These are phyloP conservation scores for Fusarium kyushuense DNA, from an alignment of 2,329 filamentous ascomycete species.

Conservation along the genomic window DNA sequence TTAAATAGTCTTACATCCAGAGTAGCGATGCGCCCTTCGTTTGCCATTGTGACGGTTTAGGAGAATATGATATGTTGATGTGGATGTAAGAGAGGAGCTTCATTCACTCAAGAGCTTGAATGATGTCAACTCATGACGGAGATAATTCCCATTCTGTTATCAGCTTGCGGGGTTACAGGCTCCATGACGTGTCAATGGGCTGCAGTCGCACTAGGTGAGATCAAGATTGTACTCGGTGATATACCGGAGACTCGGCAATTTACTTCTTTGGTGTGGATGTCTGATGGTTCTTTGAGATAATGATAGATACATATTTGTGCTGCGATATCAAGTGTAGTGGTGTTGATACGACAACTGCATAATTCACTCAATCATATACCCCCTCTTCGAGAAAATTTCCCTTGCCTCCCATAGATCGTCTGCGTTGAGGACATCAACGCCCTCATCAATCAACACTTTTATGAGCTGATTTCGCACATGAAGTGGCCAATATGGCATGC, in stretches of 20 bases:
- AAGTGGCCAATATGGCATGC: conserved; percentile 68
- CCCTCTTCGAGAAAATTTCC: conserved; percentile 22
- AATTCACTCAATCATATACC: conserved; percentile 4
- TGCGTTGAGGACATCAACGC: conserved; percentile 71
- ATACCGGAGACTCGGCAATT: conserved; percentile 48
- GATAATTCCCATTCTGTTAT: conserved; percentile 31
- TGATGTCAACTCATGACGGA: conserved; percentile 30
- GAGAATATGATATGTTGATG: conserved; percentile 1
- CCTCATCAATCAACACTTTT: conserved; percentile 66
- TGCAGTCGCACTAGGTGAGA: conserved; percentile 17
- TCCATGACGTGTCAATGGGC: conserved; percentile 40
- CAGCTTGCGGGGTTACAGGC: conserved; percentile 44
- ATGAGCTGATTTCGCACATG: conserved; percentile 67
- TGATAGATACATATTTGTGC: conserved; percentile 1
- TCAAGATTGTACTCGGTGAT: conserved; percentile 44
- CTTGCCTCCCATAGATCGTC: conserved; percentile 65
- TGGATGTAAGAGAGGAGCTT: conserved; percentile 15
- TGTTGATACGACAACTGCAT: not conserved
- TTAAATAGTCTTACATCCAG: conserved; percentile 53
- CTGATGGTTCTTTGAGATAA: conserved; percentile 11
- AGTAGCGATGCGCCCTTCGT: conserved; percentile 47
- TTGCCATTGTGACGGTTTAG: conserved; percentile 37
- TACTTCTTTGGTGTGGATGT: conserved; percentile 8
- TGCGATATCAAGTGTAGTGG: not conserved
- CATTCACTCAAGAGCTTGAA: not conserved